phyloP scores from a whole-genome alignment of 1,284 basidiomycete genomes.

The Neotropicomus parvogracilis region DNA sequence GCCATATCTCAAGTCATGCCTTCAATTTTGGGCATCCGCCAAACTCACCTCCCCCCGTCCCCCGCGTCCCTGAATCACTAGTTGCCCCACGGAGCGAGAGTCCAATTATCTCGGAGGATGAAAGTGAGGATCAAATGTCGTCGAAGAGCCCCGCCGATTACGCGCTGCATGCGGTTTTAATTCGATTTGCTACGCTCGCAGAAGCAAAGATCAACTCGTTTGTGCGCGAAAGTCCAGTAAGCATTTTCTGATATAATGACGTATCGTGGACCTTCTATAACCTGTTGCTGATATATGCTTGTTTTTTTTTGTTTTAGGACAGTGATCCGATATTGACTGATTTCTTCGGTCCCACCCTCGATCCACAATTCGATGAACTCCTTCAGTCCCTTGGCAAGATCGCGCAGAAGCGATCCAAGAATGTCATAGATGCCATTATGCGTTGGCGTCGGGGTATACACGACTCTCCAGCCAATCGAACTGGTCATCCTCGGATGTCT shows the following conservation, averaged over 20 bases:
- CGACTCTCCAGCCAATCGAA: slow-evolving; percentile 53
- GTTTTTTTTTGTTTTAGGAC: slow-evolving; percentile 48
- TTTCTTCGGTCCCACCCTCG: slow-evolving; percentile 67
- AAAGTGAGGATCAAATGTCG: slow-evolving; percentile 57
- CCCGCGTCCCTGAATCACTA: slow-evolving; percentile 63
- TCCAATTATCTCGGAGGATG: slow-evolving; percentile 51
- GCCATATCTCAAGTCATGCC: slow-evolving; percentile 27
- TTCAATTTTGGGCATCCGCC: slow-evolving; percentile 33
- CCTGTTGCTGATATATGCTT: slow-evolving; percentile 7
- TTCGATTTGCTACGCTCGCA: slow-evolving; percentile 74
- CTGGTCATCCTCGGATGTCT: slow-evolving; percentile 39
- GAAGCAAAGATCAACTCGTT: slow-evolving; percentile 76
- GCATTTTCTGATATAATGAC: slow-evolving; percentile 27
- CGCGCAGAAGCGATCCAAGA: slow-evolving; percentile 78
- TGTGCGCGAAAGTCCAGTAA: slow-evolving; percentile 63
- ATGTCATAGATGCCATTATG: slow-evolving; percentile 84
- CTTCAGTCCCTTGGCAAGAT: slow-evolving; percentile 83
- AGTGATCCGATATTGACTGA: slow-evolving; percentile 63
- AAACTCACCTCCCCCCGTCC: slow-evolving; percentile 71
- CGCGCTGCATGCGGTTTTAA: slow-evolving; percentile 82
- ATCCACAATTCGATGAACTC: slow-evolving; percentile 76
- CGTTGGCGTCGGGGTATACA: slow-evolving; percentile 82
- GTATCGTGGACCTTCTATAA: background rate
- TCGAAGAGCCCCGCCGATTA: slow-evolving; percentile 83
- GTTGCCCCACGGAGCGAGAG: slow-evolving; percentile 49